Evolutionary conservation across 2,329 filamentous ascomycete genomes (phyloP).

Genomic region (Zarea fungicola): DNA sequence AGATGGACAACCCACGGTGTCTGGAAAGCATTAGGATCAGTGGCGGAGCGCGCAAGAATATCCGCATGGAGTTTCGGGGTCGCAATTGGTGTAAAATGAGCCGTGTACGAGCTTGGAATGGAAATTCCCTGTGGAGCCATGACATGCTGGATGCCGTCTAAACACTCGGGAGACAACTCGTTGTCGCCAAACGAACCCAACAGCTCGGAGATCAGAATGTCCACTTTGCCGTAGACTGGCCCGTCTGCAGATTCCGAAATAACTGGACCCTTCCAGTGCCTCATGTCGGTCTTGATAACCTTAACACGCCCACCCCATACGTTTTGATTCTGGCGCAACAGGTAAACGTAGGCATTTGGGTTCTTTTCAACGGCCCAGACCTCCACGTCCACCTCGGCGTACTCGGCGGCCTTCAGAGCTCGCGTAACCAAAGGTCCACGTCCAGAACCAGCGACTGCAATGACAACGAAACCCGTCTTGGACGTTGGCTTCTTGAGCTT

Average conservation of each 20-base stretch:
- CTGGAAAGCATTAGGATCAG: conserved; percentile 70
- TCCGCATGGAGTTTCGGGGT: conserved; percentile 83
- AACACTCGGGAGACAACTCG: conserved; percentile 90
- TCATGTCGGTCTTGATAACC: conserved; percentile 95
- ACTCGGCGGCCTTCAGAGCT: conserved; percentile 72
- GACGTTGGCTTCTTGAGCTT: conserved; percentile 67
- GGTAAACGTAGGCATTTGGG: conserved; percentile 90
- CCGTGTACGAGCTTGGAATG: conserved; percentile 89
- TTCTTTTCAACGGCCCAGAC: conserved; percentile 97
- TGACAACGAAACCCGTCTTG: conserved; percentile 65
- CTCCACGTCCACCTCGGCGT: conserved; percentile 71
- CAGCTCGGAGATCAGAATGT: conserved; percentile 91
- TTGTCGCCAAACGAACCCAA: conserved; percentile 96
- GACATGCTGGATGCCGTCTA: conserved; percentile 92
- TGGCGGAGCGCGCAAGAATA: conserved; percentile 56
- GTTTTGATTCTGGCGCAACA: conserved; percentile 77
- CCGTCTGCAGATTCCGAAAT: conserved; percentile 38
- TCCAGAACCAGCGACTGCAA: conserved; percentile 90
- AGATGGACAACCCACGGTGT: conserved; percentile 94
- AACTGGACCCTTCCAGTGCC: conserved; percentile 83
- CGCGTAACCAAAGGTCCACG: conserved; percentile 88
- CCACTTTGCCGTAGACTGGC: conserved; percentile 61
- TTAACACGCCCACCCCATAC: conserved; percentile 79
- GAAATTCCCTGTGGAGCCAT: conserved; percentile 82
- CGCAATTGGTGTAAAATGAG: conserved; percentile 86